Conservation (phyloP, 352 stramenopile species). For the Phytophthora kernoviae region DNA sequence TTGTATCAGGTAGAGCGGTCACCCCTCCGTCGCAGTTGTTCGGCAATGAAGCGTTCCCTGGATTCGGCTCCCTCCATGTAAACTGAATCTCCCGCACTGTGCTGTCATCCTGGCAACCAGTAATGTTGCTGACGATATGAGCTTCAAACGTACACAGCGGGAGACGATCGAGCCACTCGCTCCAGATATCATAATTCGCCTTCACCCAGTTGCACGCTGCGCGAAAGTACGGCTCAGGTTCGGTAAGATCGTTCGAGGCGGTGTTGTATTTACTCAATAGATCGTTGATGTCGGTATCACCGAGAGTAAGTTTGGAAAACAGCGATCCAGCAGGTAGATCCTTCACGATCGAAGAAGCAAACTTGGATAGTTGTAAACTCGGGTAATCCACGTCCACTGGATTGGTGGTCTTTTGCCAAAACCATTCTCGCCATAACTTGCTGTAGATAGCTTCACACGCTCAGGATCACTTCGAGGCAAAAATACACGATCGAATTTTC, state of each 20-base stretch:
- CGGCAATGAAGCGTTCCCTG: conserved; percentile 33
- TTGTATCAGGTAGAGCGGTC: conserved; percentile 19
- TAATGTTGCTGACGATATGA: conserved; percentile 32
- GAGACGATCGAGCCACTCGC: conserved; percentile 44
- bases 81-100: conserved; percentile 35
- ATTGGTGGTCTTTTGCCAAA: conserved; percentile 54
- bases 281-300: conserved; percentile 45
- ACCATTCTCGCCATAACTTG: conserved; percentile 51
- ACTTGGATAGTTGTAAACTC: conserved; percentile 39
- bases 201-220: conserved; percentile 58
- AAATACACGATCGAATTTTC: conserved; percentile 48
- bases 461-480: conserved; percentile 39
- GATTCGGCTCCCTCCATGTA: conserved; percentile 43
- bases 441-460: conserved; percentile 34
- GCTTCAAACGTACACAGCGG: conserved; percentile 39
- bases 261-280: conserved; percentile 35
- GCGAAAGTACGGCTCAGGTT: conserved; percentile 38
- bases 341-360: conserved; percentile 29
- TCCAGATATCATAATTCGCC: conserved; percentile 56
- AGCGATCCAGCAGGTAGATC: conserved; percentile 25
- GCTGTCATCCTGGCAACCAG: conserved; percentile 30
- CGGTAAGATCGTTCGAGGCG: neutral
- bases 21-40: conserved; percentile 53
- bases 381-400: conserved; percentile 52
- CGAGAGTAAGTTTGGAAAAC: conserved; percentile 40